A percentile compares a stretch with the other conserved stretches of the same genome.
phyloP scores from a whole-genome alignment of 768 basidiomycete species.

The Strobilomyces dryophilus region DNA sequence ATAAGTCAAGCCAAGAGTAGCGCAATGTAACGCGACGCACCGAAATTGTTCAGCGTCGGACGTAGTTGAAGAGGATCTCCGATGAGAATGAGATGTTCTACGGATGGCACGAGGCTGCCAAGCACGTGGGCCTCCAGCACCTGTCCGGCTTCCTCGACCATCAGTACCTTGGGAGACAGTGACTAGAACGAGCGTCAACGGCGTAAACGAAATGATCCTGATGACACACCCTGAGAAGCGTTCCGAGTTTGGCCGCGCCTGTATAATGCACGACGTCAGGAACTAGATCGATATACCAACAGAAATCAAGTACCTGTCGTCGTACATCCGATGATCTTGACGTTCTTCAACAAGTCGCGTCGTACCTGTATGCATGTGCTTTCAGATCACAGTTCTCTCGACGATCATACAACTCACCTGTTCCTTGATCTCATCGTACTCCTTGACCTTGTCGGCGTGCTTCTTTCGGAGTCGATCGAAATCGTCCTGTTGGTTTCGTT shows the following conservation, averaged over 20 bases:
- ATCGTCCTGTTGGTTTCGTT: conserved; percentile 32
- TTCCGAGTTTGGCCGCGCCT: conserved; percentile 67
- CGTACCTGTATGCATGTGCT: conserved; percentile 39
- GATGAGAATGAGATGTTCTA: conserved; percentile 75
- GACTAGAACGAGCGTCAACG: conserved; percentile 36
- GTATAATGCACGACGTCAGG: background rate
- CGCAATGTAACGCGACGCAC: conserved; percentile 33
- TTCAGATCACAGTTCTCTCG: background rate
- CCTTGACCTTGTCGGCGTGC: conserved; percentile 37
- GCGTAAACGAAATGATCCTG: background rate
- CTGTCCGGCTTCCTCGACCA: conserved; percentile 82
- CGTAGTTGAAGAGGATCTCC: conserved; percentile 77
- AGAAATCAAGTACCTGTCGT: conserved; percentile 52
- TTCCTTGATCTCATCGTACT: conserved; percentile 41
- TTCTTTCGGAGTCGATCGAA: conserved; percentile 40
- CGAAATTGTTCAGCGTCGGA: conserved; percentile 58
- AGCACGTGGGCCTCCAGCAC: conserved; percentile 77
- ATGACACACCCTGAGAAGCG: conserved; percentile 47
- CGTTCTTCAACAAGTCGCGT: conserved; percentile 46
- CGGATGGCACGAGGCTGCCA: conserved; percentile 55
- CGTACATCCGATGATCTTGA: conserved; percentile 71
- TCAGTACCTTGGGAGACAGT: conserved; percentile 53
- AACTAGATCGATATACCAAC: background rate
- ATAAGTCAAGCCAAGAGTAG: background rate
- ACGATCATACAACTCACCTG: conserved; percentile 40